A percentile compares a stretch with the other conserved stretches of the same genome.
phyloP scores from a whole-genome alignment of 1,284 basidiomycete genomes.

The Porogramme epimiltina region DNA sequence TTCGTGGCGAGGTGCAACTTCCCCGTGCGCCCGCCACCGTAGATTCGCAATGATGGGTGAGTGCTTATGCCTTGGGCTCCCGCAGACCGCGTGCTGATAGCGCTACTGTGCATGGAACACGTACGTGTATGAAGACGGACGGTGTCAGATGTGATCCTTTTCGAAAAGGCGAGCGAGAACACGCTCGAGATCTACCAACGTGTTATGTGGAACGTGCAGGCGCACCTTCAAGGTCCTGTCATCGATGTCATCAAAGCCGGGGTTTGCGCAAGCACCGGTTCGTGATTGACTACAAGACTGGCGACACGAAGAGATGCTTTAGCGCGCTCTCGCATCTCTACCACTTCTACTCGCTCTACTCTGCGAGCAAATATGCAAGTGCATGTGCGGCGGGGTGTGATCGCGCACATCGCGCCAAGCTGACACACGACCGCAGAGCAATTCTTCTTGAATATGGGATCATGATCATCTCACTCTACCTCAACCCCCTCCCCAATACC shows the following conservation, averaged over 20 bases:
- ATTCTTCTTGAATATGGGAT: constrained; percentile 96
- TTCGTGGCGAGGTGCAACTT: constrained; percentile 93
- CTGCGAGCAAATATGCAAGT: constrained; percentile 91
- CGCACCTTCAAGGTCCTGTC: constrained; percentile 84
- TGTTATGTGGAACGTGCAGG: constrained; percentile 88
- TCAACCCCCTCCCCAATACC: constrained; percentile 82
- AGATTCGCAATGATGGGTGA: constrained; percentile 48
- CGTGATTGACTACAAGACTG: constrained; percentile 97
- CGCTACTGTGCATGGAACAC: neutral
- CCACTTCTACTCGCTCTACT: constrained; percentile 96
- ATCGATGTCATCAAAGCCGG: constrained; percentile 95
- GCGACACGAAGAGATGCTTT: constrained; percentile 86
- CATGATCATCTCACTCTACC: constrained; percentile 95
- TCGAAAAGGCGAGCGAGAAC: constrained; percentile 93
- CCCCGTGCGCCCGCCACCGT: constrained; percentile 56
- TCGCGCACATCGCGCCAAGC: neutral
- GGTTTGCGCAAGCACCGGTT: constrained; percentile 87
- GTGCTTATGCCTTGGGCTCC: constrained; percentile 5
- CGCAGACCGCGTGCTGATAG: neutral
- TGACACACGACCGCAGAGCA: constrained; percentile 60
- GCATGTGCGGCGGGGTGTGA: constrained; percentile 27
- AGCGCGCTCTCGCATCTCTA: constrained; percentile 95
- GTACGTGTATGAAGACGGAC: constrained; percentile 51
- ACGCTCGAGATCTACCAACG: constrained; percentile 94
- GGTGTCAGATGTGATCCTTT: constrained; percentile 89